Evolutionary conservation across 2,329 filamentous ascomycete species (phyloP).

Genomic region (Aspergillus nomiae): DNA sequence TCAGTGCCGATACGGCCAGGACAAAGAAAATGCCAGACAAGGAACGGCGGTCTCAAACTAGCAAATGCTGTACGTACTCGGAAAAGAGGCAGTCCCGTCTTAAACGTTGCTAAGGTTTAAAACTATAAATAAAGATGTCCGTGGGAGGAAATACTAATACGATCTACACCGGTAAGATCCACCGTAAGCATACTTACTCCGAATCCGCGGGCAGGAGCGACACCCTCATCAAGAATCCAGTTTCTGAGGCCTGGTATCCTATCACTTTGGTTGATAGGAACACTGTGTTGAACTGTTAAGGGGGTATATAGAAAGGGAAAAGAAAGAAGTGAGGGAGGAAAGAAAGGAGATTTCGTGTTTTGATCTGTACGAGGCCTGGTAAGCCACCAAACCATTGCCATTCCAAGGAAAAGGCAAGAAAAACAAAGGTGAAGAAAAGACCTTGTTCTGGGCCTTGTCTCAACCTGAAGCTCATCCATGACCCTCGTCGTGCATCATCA

Average conservation of each 20-base stretch:
- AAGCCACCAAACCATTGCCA: not conserved
- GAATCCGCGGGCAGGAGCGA: not conserved
- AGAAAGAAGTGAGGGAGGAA: not conserved
- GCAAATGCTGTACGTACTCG: not conserved
- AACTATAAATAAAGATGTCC: constrained; percentile 1
- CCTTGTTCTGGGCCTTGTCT: not conserved
- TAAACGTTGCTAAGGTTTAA: not conserved
- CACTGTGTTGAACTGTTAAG: not conserved
- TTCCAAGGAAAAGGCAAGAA: not conserved
- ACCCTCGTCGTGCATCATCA: too few relatives aligned
- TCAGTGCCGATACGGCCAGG: not conserved
- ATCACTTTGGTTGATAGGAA: not conserved
- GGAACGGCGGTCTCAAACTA: not conserved
- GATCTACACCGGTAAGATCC: constrained; percentile 1
- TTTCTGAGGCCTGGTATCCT: too few relatives aligned
- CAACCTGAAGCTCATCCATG: not conserved
- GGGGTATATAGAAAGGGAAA: not conserved
- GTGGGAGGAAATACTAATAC: not conserved
- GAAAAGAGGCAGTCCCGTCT: not conserved
- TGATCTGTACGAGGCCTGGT: not conserved
- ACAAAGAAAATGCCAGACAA: not conserved
- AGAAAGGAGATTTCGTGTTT: not conserved
- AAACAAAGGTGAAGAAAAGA: not conserved
- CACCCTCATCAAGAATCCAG: too few relatives aligned
- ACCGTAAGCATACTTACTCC: not conserved